Evolutionary conservation across 805 yeast species (phyloP), one percentile per base, ranked within the genome.

Genomic region (Cyberlindnera sargentensis): DNA sequence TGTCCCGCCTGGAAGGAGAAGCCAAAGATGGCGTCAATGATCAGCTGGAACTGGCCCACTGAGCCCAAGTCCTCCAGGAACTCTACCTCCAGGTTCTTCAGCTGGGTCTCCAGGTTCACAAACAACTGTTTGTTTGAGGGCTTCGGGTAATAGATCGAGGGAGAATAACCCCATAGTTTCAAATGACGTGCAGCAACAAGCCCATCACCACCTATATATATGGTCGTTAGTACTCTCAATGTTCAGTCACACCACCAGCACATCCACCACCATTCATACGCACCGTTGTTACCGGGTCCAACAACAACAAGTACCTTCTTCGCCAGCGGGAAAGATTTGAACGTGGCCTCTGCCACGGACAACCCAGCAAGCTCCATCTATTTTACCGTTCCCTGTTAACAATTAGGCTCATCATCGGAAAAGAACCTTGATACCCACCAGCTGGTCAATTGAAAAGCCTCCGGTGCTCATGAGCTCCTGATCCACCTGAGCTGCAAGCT

Each of bases 301-400:
- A 82, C 88, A 5, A 93, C 68, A 2, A 93, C 74, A 35, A 90
- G 65, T 2, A 89, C 81, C 8, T 67, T 62, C 37, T 67, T 67
- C 9, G 59, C 44, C 6, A 43, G 36, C 1, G 95, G 95, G 51
- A 75, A 86, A 31, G 80, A 71, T 40, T 71, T 74, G 56, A 76
- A 79, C 3, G 90, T 74, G 1, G 95, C 86, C 55, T 88, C 86
- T 5, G 99, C 97, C 8, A 91, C 97, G 2, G 96, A 80, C 28
- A 90, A 71, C 0, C 99, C 99, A 0, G 99, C 99, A 36, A 93
- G 70, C 64, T 93, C 99, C 99, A 93, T 93, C 66, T 73, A 8
- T 7, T 31, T 25, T 8, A 20, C 26, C 11, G 30, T 27, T 26
- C 6, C 5, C 5, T 31, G 23, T 38, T 23, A 27, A 23, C 24